Conservation (phyloP, 176 grass and related monocot genomes). For the Neostapfia colusana region DNA sequence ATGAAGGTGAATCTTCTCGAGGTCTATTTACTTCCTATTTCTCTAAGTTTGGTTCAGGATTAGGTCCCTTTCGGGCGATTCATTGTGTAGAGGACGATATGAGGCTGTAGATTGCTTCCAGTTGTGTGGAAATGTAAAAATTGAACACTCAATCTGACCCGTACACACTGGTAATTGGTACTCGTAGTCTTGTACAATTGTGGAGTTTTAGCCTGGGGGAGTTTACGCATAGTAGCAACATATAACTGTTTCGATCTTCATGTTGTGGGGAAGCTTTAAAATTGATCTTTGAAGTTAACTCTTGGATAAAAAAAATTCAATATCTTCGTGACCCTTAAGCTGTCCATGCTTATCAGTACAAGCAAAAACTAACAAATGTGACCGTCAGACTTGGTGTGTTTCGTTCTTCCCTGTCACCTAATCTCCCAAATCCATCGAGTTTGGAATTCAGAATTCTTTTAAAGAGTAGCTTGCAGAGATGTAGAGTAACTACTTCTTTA, state of each 20-base stretch:
- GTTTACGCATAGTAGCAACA: not conserved
- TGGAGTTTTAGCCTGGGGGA: not conserved
- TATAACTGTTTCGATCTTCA: not conserved
- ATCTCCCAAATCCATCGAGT: not conserved
- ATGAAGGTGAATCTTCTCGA: constrained; percentile 54
- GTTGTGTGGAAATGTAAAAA: not conserved
- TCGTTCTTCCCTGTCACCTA: not conserved
- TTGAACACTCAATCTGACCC: not conserved
- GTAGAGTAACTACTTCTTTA: not conserved
- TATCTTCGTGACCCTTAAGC: not conserved
- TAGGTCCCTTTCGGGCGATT: not conserved
- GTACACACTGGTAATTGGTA: not conserved
- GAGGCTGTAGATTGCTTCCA: not conserved
- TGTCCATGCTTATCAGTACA: not conserved
- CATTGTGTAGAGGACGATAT: not conserved
- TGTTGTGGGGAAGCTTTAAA: not conserved
- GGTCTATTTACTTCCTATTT: not conserved
- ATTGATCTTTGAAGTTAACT: not conserved
- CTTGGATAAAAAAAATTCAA: not conserved
- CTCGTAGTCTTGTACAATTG: not conserved
- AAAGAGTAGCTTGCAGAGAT: not conserved
- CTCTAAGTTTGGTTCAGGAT: not conserved
- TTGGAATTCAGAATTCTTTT: not conserved
- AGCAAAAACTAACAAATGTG: not conserved
- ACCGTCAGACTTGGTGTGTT: not conserved